These are phyloP conservation scores for Corylus heterophylla DNA, from an alignment of 306 rosid species.

Conservation along the genomic window DNA sequence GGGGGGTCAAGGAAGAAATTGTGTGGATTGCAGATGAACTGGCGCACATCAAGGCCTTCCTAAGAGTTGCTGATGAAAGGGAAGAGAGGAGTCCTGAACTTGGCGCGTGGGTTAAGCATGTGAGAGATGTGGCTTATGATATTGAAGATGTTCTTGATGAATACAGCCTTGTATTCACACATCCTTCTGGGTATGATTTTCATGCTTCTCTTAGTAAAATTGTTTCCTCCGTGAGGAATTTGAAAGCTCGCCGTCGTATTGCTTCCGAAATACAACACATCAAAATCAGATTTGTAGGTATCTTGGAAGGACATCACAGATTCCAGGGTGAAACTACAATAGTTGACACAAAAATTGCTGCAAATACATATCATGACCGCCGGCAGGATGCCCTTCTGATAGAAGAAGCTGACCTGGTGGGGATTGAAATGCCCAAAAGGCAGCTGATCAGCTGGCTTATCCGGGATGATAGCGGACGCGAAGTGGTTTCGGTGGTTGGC, in stretches of 20 bases:
- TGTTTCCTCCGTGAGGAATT: background rate
- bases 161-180: constrained; percentile 31
- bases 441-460: constrained; percentile 42
- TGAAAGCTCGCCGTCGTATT: constrained; percentile 35
- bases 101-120: constrained; percentile 45
- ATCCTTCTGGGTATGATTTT: constrained; percentile 13
- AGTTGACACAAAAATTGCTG: constrained; percentile 3
- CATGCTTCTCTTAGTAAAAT: background rate
- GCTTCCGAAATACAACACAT: constrained; percentile 36
- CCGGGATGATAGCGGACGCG: constrained; percentile 36
- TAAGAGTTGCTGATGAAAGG: constrained; percentile 38
- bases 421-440: constrained; percentile 52
- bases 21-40: constrained; percentile 44
- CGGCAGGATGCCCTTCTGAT: constrained; percentile 64
- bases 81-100: constrained; percentile 43
- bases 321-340: constrained; percentile 9
- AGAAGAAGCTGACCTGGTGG: constrained; percentile 64
- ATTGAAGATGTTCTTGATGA: constrained; percentile 60
- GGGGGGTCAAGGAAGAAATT: constrained; percentile 45
- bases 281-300: constrained; percentile 30
- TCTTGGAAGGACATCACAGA: constrained; percentile 32
- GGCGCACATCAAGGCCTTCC: constrained; percentile 35
- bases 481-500: constrained; percentile 47
- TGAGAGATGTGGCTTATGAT: constrained; percentile 46
- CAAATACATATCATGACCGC: constrained; percentile 32